Conservation (phyloP, 2,329 filamentous ascomycete species). For the Aspergillus caelatus region DNA sequence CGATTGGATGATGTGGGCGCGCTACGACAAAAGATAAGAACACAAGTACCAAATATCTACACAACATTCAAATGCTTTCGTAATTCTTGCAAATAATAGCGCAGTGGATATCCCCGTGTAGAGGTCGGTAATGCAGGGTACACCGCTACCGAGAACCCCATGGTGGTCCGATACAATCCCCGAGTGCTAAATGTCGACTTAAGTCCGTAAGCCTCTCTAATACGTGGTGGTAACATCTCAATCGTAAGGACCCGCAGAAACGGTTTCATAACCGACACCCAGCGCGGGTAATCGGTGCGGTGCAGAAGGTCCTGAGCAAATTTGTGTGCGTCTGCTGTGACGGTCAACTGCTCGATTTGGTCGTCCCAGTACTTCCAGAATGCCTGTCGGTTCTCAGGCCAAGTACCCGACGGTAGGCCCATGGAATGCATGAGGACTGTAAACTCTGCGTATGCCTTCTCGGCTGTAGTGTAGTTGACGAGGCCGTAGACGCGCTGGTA, state of each 20-base stretch:
- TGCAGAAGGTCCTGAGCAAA: slow-evolving; percentile 33
- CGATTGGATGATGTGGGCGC: slow-evolving; percentile 6
- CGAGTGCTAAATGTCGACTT: slow-evolving; percentile 30
- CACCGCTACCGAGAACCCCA: slow-evolving; percentile 36
- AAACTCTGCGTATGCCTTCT: slow-evolving; percentile 36
- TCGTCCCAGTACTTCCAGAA: slow-evolving; percentile 44
- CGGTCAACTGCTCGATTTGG: slow-evolving; percentile 30
- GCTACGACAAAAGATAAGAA: not conserved
- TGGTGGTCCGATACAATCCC: slow-evolving; percentile 32
- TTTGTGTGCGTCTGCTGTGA: slow-evolving; percentile 32
- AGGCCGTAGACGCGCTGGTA: slow-evolving; percentile 41
- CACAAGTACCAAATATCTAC: slow-evolving; percentile 11
- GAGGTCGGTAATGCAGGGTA: slow-evolving; percentile 38
- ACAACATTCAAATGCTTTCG: slow-evolving; percentile 29
- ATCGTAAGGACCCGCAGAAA: slow-evolving; percentile 35
- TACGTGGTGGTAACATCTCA: slow-evolving; percentile 37
- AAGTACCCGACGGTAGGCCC: slow-evolving; percentile 29
- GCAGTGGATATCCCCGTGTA: slow-evolving; percentile 33
- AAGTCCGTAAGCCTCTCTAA: slow-evolving; percentile 39
- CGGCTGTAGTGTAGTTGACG: slow-evolving; percentile 34
- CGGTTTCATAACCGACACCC: slow-evolving; percentile 34
- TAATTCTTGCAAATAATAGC: slow-evolving; percentile 35
- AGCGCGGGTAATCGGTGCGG: slow-evolving; percentile 30
- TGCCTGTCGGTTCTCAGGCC: slow-evolving; percentile 33
- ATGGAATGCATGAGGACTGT: slow-evolving; percentile 31